Conservation (phyloP, 345 rosid species). For the Murraya koenigii region DNA sequence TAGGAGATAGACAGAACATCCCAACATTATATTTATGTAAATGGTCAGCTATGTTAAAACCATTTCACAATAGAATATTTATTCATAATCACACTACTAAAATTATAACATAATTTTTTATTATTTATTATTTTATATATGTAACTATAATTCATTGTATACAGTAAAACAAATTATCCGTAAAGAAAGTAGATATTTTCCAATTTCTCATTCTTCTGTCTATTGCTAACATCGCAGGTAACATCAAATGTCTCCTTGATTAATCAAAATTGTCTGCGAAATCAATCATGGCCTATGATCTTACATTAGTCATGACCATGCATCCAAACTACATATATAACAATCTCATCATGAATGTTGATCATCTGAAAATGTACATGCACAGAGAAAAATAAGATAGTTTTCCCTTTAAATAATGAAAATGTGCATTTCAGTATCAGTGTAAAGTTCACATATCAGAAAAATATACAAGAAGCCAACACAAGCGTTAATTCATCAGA, state of each 20-base stretch:
- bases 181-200: too few relatives aligned
- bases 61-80: too few relatives aligned
- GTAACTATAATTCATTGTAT: too few relatives aligned
- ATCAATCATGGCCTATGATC: not conserved
- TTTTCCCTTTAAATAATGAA: not conserved
- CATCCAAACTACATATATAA: not conserved
- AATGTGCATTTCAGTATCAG: slow-evolving; percentile 13
- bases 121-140: too few relatives aligned
- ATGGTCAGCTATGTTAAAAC: too few relatives aligned
- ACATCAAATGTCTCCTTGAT: not conserved
- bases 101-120: too few relatives aligned
- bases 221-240: not conserved
- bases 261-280: not conserved
- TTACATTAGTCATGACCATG: too few relatives aligned
- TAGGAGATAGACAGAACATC: not conserved
- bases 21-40: not conserved
- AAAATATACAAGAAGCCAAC: slow-evolving; percentile 16
- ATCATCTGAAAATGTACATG: slow-evolving; percentile 19
- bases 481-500: not conserved
- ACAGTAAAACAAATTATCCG: too few relatives aligned
- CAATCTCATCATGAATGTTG: slow-evolving; percentile 6
- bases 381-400: slow-evolving; percentile 17
- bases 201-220: too few relatives aligned
- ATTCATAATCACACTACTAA: too few relatives aligned
- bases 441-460: slow-evolving; percentile 10